These are phyloP conservation scores for Cercospora sesami DNA, from an alignment of 2,329 filamentous ascomycete species.

Conservation along the genomic window DNA sequence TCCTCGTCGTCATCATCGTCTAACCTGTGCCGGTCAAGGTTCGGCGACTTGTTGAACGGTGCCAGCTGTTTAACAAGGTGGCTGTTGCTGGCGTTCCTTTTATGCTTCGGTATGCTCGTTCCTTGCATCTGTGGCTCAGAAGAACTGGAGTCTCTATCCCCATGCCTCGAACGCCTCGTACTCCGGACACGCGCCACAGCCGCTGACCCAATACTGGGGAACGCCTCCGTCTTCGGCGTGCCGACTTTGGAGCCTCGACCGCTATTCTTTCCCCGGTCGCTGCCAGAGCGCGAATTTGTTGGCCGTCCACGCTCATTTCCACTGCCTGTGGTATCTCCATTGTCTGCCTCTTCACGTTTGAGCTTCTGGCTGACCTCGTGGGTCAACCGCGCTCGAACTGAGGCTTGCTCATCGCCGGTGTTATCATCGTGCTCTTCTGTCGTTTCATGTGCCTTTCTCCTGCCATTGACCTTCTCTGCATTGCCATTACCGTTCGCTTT, in stretches of 20 bases:
- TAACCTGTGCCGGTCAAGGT: conserved; percentile 36
- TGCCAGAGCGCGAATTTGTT: conserved; percentile 30
- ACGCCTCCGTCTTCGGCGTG: conserved; percentile 49
- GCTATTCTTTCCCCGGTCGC: conserved; percentile 37
- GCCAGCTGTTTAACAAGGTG: conserved; percentile 43
- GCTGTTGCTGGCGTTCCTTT: conserved; percentile 36
- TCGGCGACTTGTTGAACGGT: conserved; percentile 42
- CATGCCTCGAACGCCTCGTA: conserved; percentile 41
- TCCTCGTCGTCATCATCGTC: conserved; percentile 40
- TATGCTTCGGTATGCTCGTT: conserved; percentile 32
- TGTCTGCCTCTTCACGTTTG: conserved; percentile 52
- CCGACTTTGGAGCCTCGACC: conserved; percentile 50
- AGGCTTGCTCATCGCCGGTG: conserved; percentile 22
- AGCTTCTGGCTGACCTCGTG: conserved; percentile 40
- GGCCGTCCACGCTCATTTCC: conserved; percentile 21
- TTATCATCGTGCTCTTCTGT: conserved; percentile 28
- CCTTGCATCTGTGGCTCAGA: conserved; percentile 37
- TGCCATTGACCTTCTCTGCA: conserved; percentile 30
- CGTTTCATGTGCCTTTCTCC: conserved; percentile 27
- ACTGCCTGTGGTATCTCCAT: conserved; percentile 28
- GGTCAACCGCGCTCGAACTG: conserved; percentile 11
- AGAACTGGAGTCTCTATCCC: conserved; percentile 33
- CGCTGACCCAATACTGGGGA: conserved; percentile 39
- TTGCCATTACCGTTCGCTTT: conserved; percentile 31
- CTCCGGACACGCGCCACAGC: conserved; percentile 47